phyloP scores from a whole-genome alignment of 176 grass and related monocot genomes.

The Bonia amplexicaulis region DNA sequence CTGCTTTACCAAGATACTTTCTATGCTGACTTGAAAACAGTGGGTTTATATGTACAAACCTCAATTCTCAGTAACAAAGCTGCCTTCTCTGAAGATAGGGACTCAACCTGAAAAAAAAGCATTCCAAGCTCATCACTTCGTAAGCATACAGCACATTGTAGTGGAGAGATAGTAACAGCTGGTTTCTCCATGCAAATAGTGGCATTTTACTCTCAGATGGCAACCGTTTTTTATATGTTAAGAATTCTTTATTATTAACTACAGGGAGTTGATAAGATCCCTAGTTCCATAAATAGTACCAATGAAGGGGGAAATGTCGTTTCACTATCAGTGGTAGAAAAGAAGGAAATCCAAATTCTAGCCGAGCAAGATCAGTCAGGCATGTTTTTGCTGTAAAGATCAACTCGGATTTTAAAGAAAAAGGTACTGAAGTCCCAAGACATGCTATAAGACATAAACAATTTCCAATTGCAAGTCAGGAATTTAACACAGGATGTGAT shows the following conservation, averaged over 20 bases:
- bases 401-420: neutral
- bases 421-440: neutral
- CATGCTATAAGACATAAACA: neutral
- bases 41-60: slow-evolving; percentile 22
- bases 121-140: neutral
- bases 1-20: neutral
- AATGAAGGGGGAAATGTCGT: neutral
- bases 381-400: neutral
- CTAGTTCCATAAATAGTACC: neutral
- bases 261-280: neutral
- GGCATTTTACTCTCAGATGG: neutral
- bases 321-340: neutral
- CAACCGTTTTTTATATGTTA: neutral
- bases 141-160: neutral
- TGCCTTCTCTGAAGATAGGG: slow-evolving; percentile 85
- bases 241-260: neutral
- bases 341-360: slow-evolving; percentile 8
- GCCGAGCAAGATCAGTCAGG: neutral
- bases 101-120: slow-evolving; percentile 57
- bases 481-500: neutral
- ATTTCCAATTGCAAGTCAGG: neutral
- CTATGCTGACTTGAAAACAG: neutral
- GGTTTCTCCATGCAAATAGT: neutral
- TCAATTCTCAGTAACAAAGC: slow-evolving; percentile 72
- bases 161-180: neutral